Evolutionary conservation across 202 grass and related monocot genomes (phyloP).

Genomic region (Setaria viridis): DNA sequence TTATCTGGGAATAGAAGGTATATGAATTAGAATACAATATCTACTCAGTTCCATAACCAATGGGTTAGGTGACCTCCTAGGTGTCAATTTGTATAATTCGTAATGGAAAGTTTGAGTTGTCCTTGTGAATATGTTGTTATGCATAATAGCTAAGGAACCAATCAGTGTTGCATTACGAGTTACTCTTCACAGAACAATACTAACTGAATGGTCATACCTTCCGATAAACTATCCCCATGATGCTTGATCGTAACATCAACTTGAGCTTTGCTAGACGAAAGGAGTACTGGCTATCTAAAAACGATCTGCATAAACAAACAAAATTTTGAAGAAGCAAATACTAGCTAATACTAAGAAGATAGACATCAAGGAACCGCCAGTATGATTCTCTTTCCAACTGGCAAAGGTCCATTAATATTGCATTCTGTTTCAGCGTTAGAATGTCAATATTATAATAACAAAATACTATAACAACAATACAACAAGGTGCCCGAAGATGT

Average conservation of each 20-base stretch:
- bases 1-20: neutral
- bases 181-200: conserved; percentile 5
- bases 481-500: neutral
- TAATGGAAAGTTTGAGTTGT: neutral
- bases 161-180: neutral
- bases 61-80: neutral
- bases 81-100: neutral
- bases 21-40: conserved; percentile 14
- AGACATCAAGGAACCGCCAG: neutral
- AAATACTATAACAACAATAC: neutral
- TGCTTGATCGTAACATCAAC: conserved; percentile 92
- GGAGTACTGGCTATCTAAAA: conserved; percentile 92
- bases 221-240: conserved; percentile 81
- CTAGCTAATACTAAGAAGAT: neutral
- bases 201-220: conserved; percentile 65
- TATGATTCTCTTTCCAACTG: neutral
- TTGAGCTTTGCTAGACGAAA: conserved; percentile 89
- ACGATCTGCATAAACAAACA: conserved; percentile 53
- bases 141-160: neutral
- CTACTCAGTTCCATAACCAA: conserved; percentile 12
- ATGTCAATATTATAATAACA: conserved; percentile 2
- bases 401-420: neutral
- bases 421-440: neutral
- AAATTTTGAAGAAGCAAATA: conserved; percentile 7
- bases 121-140: conserved; percentile 14